Evolutionary conservation across 306 rosid genomes (phyloP).

Genomic region (Prunus kanzakura): DNA sequence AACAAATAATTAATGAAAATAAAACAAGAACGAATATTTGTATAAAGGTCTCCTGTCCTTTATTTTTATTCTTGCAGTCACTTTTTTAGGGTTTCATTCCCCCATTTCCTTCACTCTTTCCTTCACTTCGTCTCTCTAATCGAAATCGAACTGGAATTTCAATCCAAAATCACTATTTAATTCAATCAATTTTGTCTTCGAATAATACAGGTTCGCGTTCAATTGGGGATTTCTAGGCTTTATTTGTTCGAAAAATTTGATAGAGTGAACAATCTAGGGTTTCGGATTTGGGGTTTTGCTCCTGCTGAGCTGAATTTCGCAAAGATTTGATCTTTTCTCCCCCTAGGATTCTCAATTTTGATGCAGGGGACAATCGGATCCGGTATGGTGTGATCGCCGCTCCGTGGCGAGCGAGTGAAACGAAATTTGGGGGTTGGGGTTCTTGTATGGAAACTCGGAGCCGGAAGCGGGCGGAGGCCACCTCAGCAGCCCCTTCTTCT

Average conservation of each 20-base stretch:
- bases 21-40: background rate
- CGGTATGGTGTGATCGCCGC: slow-evolving; percentile 58
- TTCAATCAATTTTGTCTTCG: background rate
- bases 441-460: slow-evolving; percentile 99
- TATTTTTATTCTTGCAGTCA: background rate
- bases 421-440: slow-evolving; percentile 80
- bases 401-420: slow-evolving; percentile 71
- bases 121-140: background rate
- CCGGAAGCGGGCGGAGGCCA: slow-evolving; percentile 99
- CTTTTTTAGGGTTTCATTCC: slow-evolving; percentile 43
- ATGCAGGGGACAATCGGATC: slow-evolving; percentile 42
- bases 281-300: slow-evolving; percentile 42
- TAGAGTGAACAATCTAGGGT: slow-evolving; percentile 33
- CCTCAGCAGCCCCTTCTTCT: slow-evolving; percentile 99
- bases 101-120: background rate
- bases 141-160: background rate
- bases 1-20: background rate
- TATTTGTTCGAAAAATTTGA: background rate
- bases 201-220: background rate
- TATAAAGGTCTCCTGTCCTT: slow-evolving; percentile 13
- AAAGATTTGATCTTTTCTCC: slow-evolving; percentile 17
- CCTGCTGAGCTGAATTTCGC: slow-evolving; percentile 22
- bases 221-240: slow-evolving; percentile 1
- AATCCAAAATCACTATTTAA: background rate
- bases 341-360: background rate